These are phyloP conservation scores for Periconia sp. DNA, from an alignment of 2,329 filamentous ascomycete species.

Conservation along the genomic window DNA sequence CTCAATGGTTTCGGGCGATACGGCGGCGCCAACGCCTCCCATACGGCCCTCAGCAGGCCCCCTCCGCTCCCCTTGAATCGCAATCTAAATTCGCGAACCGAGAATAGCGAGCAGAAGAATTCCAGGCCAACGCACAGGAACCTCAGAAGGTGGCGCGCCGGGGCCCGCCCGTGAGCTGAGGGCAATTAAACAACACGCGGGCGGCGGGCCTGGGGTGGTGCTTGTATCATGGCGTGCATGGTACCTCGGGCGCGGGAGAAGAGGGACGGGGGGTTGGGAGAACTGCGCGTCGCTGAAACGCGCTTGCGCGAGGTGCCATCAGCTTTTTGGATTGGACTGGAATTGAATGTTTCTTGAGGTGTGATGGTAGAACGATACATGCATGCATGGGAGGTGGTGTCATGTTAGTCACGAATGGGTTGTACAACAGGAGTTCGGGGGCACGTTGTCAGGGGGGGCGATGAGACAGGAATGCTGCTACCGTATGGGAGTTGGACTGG, in stretches of 20 bases:
- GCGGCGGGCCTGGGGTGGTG: background rate
- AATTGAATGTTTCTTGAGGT: too few species aligned
- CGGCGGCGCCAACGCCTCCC: slow-evolving; percentile 17
- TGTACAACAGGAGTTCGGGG: too few species aligned
- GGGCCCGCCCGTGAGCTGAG: slow-evolving; percentile 8
- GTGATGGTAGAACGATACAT: too few species aligned
- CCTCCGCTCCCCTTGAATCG: background rate
- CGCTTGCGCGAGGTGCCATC: background rate
- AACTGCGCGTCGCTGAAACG: too few species aligned
- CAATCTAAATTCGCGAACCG: slow-evolving; percentile 13
- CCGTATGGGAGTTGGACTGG: too few species aligned
- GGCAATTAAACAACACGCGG: slow-evolving; percentile 4
- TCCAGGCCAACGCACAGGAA: slow-evolving; percentile 4
- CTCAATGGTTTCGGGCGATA: too few species aligned
- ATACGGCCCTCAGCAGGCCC: background rate
- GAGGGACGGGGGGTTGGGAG: slow-evolving; percentile 6
- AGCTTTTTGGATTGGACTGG: too few species aligned
- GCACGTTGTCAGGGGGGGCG: too few species aligned
- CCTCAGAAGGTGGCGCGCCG: slow-evolving; percentile 6
- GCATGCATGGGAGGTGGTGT: too few species aligned
- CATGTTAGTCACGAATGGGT: too few species aligned
- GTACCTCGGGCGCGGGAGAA: background rate
- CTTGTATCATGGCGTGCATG: too few species aligned
- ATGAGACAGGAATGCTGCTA: too few species aligned
- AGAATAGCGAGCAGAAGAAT: background rate